These are phyloP conservation scores for Cystobasidium tubakii DNA, from an alignment of 768 basidiomycete genomes.

Conservation along the genomic window DNA sequence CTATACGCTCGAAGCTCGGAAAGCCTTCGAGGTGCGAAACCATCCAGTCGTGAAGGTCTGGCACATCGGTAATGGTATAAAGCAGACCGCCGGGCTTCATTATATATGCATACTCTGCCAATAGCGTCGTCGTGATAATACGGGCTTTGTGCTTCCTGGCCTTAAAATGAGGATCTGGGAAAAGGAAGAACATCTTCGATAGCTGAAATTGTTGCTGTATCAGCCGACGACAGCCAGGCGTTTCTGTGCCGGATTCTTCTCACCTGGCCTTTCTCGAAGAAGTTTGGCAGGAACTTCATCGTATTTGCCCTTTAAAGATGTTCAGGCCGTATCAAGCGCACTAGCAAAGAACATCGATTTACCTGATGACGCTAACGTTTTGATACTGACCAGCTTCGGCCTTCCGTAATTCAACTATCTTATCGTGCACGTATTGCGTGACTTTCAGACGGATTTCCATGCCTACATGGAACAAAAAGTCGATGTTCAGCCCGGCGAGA, in stretches of 20 bases:
- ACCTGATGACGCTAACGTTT: constrained; percentile 47
- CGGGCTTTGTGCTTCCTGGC: constrained; percentile 95
- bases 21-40: constrained; percentile 75
- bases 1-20: constrained; percentile 77
- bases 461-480: constrained; percentile 54
- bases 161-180: constrained; percentile 99
- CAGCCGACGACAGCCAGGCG: background rate
- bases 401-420: constrained; percentile 84
- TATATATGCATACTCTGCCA: constrained; percentile 94
- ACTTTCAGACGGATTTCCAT: constrained; percentile 97
- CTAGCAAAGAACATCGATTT: too few species aligned
- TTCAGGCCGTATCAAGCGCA: background rate
- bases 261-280: constrained; percentile 77
- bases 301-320: constrained; percentile 65
- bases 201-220: constrained; percentile 50
- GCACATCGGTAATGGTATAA: constrained; percentile 96
- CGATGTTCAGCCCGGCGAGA: constrained; percentile 5
- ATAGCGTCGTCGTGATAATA: constrained; percentile 59
- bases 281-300: constrained; percentile 98
- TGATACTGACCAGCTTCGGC: constrained; percentile 42
- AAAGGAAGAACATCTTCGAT: constrained; percentile 90
- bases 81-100: constrained; percentile 88
- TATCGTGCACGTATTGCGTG: constrained; percentile 89
- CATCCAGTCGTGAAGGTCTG: constrained; percentile 94
- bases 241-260: constrained; percentile 29